Percentiles rank a stretch among this genome's conserved stretches.
Conservation (phyloP, 2,329 filamentous ascomycete genomes). For the Pochonia chlamydosporia region DNA sequence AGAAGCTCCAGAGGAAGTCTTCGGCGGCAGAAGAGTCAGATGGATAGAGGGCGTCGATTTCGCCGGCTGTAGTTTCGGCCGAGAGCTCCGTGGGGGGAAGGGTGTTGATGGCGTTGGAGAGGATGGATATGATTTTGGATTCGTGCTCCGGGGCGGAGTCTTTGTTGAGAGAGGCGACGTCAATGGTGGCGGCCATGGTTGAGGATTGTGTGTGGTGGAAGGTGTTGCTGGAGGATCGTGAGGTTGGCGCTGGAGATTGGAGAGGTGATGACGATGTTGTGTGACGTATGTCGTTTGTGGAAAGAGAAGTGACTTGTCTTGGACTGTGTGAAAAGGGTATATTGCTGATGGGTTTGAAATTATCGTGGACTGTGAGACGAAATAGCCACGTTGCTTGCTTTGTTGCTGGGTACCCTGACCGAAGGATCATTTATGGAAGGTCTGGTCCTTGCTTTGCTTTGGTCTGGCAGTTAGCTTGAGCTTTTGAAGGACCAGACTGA, state of each 20-base stretch:
- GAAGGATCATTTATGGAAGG: neutral
- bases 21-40: slow-evolving; percentile 13
- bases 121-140: slow-evolving; percentile 14
- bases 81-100: slow-evolving; percentile 9
- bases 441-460: too few species aligned
- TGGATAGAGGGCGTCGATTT: slow-evolving; percentile 20
- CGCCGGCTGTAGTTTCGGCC: slow-evolving; percentile 15
- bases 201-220: neutral
- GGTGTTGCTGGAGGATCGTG: neutral
- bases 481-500: too few species aligned
- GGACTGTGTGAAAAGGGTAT: too few species aligned
- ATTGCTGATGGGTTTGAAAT: neutral
- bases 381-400: neutral
- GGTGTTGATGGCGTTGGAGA: slow-evolving; percentile 19
- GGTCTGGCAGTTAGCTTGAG: too few species aligned
- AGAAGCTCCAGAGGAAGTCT: slow-evolving; percentile 23
- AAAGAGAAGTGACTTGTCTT: neutral
- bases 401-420: neutral
- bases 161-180: slow-evolving; percentile 2
- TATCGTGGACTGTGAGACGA: neutral
- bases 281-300: neutral
- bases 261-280: neutral
- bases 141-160: slow-evolving; percentile 10
- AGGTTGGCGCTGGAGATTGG: neutral
- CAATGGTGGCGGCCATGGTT: slow-evolving; percentile 7